A percentile compares a stretch with the other conserved stretches of the same genome.
These are phyloP conservation scores for Xylaria palmicola DNA, from an alignment of 495 filamentous ascomycete genomes.

Conservation along the genomic window DNA sequence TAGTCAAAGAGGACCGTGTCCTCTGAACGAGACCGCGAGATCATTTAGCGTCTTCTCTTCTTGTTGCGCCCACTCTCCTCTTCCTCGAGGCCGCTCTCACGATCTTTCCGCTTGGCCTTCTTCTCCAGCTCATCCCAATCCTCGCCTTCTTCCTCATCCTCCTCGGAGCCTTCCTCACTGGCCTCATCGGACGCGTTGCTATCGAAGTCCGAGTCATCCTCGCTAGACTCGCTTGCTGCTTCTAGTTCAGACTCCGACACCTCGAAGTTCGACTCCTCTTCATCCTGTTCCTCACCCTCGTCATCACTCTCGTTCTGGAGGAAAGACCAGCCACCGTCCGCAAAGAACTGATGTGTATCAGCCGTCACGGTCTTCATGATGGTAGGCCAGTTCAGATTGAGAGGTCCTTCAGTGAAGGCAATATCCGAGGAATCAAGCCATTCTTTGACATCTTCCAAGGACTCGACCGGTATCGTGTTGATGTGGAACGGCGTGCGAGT, in stretches of 20 bases:
- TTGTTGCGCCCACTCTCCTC: slow-evolving; percentile 54
- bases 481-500: slow-evolving; percentile 81
- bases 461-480: slow-evolving; percentile 97
- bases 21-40: neutral
- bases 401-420: slow-evolving; percentile 87
- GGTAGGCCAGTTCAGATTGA: slow-evolving; percentile 97
- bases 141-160: slow-evolving; percentile 81
- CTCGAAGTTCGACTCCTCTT: slow-evolving; percentile 88
- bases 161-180: slow-evolving; percentile 65
- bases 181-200: slow-evolving; percentile 81
- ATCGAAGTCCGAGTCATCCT: slow-evolving; percentile 90
- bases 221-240: slow-evolving; percentile 72
- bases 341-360: slow-evolving; percentile 92
- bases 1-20: too few relatives aligned
- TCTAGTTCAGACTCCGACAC: slow-evolving; percentile 80
- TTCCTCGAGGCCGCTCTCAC: slow-evolving; percentile 69
- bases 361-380: slow-evolving; percentile 99
- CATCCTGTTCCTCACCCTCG: slow-evolving; percentile 73
- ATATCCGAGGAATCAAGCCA: slow-evolving; percentile 97
- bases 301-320: slow-evolving; percentile 83
- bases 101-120: slow-evolving; percentile 86
- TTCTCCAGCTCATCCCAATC: slow-evolving; percentile 91
- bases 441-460: slow-evolving; percentile 92
- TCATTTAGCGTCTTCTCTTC: slow-evolving; percentile 39
- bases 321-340: slow-evolving; percentile 95